Base-by-base conservation (phyloP, 2,329 filamentous ascomycete species). In the Biscogniauxia marginata region DNA sequence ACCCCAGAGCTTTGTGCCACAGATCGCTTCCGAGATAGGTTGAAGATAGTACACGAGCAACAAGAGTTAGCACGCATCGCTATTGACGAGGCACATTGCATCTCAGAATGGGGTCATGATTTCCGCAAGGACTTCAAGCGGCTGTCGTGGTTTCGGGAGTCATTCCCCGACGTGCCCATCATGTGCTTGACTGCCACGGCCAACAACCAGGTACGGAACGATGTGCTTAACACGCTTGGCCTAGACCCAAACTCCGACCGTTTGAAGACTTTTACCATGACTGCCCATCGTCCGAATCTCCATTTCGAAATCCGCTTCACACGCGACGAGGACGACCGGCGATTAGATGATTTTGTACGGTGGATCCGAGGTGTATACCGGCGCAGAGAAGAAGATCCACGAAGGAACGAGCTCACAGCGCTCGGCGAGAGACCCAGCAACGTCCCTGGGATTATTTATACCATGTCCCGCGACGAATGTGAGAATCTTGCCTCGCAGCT, bases 81-180 rank as follows among this genome's bases (percentile, higher is more conserved):
- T 49, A 87, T 98, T 55, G 93, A 98, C 68, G 93, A 98, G 75
- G 93, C 93, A 2, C 93, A 98, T 72, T 98, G 93, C 72, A 96
- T 98, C 64, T 96, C 91, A 21, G 93, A 97, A 85, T 97, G 93
- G 93, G 93, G 93, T 1, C 93, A 98, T 71, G 93, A 98, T 72
- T 98, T 98, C 70, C 88, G 93, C n/a, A 90, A 88, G 34, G 90
- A 92, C 55, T 98, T 96, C 74, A 92, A 95, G 69, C 84, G 88
- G 19, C 81, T 98, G 6, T 87, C 84, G 2, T 97, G 91, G 86
- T 95, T 98, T 77, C 88, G 90, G 64, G 81, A 85, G 49, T 86
- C 86, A 5, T 92, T 95, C 62, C 90, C 92, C 0, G 83, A 89
- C 54, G 90, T 97, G 0, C 93, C 93, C 4, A 89, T 98, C 59